Evolutionary conservation across 768 basidiomycete species (phyloP).

Genomic region (Cystobasidium tubakii): DNA sequence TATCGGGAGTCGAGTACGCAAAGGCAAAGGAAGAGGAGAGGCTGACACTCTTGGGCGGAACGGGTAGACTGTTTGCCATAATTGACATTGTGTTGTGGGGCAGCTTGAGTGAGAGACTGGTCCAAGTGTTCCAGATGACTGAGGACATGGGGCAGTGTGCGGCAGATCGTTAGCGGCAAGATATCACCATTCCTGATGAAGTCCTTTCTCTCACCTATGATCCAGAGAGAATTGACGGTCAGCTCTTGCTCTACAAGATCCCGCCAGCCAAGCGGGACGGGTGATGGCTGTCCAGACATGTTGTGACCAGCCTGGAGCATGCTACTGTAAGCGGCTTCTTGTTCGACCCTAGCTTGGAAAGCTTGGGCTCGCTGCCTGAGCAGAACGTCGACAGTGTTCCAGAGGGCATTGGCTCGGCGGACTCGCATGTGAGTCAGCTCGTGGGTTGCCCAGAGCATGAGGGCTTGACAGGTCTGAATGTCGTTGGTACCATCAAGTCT

Average conservation of each 20-base stretch:
- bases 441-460: slow-evolving; percentile 32
- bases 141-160: too few species aligned
- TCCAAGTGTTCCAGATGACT: slow-evolving; percentile 27
- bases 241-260: slow-evolving; percentile 32
- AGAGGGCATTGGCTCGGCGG: slow-evolving; percentile 6
- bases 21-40: slow-evolving; percentile 9
- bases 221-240: slow-evolving; percentile 26
- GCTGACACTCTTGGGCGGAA: slow-evolving; percentile 1
- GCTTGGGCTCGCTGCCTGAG: slow-evolving; percentile 1
- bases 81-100: slow-evolving; percentile 32
- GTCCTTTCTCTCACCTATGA: slow-evolving; percentile 26
- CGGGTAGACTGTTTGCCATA: background rate
- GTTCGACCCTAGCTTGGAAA: slow-evolving; percentile 1
- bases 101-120: slow-evolving; percentile 14
- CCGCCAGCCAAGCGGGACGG: slow-evolving; percentile 17
- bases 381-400: slow-evolving; percentile 17
- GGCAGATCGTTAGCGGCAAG: too few species aligned
- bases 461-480: slow-evolving; percentile 18
- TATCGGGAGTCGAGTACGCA: background rate
- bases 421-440: slow-evolving; percentile 32
- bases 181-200: too few species aligned
- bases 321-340: background rate
- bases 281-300: background rate
- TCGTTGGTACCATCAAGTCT: background rate
- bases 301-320: background rate